phyloP scores from a whole-genome alignment of 2,329 filamentous ascomycete species.

The Tolypocladium inflatum region DNA sequence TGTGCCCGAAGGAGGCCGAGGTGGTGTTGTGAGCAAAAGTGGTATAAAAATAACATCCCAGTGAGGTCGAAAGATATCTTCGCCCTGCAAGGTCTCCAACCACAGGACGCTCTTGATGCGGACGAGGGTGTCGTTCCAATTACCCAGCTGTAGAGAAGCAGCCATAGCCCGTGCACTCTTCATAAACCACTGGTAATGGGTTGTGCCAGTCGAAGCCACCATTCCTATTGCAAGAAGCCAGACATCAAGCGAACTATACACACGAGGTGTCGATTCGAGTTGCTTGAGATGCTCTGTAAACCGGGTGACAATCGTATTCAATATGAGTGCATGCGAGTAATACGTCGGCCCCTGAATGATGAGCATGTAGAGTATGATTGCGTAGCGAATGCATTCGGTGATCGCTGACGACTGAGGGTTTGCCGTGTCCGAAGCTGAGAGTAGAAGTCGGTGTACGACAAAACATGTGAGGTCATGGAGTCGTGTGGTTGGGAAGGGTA shows the following conservation, averaged over 20 bases:
- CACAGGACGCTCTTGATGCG: not conserved
- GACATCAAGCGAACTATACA: not conserved
- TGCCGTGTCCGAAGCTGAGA: conserved; percentile 5
- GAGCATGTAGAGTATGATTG: conserved; percentile 41
- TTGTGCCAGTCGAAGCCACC: not conserved
- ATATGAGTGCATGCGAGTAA: conserved; percentile 32
- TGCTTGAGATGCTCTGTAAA: not conserved
- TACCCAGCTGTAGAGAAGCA: not conserved
- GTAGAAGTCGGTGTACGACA: conserved; percentile 39
- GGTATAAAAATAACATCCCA: not conserved
- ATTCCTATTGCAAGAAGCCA: not conserved
- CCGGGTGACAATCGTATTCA: not conserved
- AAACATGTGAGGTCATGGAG: conserved; percentile 48
- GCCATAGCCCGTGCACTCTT: not conserved
- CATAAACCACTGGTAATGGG: not conserved
- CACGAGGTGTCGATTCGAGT: not conserved
- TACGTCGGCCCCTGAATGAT: conserved; percentile 45
- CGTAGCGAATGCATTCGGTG: conserved; percentile 36
- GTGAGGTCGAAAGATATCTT: not conserved
- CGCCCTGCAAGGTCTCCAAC: not conserved
- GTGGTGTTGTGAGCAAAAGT: too few species aligned
- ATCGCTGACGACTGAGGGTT: conserved; percentile 11
- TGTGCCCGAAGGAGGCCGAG: too few species aligned
- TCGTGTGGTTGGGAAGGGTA: conserved; percentile 25
- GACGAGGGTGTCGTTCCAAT: not conserved